phyloP scores from a whole-genome alignment of 2,329 filamentous ascomycete species.

The Trichoderma oligosporum region DNA sequence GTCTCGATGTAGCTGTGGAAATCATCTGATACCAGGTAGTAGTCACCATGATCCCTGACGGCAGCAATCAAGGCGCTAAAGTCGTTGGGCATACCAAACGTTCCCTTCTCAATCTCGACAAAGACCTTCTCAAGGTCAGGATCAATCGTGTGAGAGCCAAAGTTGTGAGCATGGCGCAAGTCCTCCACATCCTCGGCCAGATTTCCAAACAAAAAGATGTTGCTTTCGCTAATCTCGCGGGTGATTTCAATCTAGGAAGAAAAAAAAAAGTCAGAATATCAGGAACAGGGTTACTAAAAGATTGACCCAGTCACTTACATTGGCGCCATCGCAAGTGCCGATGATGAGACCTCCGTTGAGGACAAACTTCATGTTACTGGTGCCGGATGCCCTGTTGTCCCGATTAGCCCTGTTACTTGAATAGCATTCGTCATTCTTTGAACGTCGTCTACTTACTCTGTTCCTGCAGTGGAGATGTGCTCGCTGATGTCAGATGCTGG shows the following conservation, averaged over 20 bases:
- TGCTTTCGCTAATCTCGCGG: conserved; percentile 90
- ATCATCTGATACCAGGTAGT: conserved; percentile 96
- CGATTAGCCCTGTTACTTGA: conserved; percentile 20
- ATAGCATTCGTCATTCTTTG: neutral
- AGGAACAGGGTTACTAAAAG: neutral
- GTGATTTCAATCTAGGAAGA: conserved; percentile 78
- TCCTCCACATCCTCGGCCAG: conserved; percentile 95
- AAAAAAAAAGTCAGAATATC: neutral
- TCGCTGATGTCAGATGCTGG: conserved; percentile 96
- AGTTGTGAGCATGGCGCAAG: conserved; percentile 84
- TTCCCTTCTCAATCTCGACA: conserved; percentile 71
- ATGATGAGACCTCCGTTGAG: conserved; percentile 96
- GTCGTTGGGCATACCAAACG: conserved; percentile 72
- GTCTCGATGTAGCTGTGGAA: conserved; percentile 94
- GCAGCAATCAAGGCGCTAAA: conserved; percentile 82
- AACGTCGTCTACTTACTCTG: conserved; percentile 56
- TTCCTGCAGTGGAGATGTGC: conserved; percentile 97
- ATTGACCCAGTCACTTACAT: conserved; percentile 64
- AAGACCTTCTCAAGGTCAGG: conserved; percentile 77
- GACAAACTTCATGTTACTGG: conserved; percentile 99
- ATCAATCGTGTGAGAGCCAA: conserved; percentile 75
- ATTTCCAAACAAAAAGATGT: conserved; percentile 98
- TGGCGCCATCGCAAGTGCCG: conserved; percentile 95
- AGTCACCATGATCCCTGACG: conserved; percentile 90
- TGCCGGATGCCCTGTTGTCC: conserved; percentile 60